A percentile compares a stretch with the other conserved stretches of the same genome.
These are phyloP conservation scores for Mycena maculata DNA, from an alignment of 768 basidiomycete species.

Conservation along the genomic window DNA sequence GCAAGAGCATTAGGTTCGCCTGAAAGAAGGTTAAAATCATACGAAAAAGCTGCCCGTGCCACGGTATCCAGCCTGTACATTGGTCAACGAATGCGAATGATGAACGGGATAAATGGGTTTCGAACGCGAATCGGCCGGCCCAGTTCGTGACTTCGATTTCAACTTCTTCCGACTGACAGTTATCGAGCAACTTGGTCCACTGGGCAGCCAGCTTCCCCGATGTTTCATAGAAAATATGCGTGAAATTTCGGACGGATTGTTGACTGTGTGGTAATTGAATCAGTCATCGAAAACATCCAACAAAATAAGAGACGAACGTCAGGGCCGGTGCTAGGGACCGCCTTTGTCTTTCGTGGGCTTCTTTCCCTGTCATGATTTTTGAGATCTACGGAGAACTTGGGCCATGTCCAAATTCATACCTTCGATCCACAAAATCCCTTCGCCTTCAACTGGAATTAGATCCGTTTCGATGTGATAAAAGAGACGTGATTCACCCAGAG, in stretches of 20 bases:
- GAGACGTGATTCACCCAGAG: constrained; percentile 48
- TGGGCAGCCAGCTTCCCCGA: constrained; percentile 62
- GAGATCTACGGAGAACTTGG: too few species aligned
- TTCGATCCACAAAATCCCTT: constrained; percentile 77
- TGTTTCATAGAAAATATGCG: constrained; percentile 65
- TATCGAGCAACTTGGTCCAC: constrained; percentile 61
- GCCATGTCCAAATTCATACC: constrained; percentile 46
- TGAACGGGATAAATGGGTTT: neutral
- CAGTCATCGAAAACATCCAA: constrained; percentile 2
- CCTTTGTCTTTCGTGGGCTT: constrained; percentile 67
- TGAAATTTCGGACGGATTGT: constrained; percentile 65
- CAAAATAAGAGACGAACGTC: constrained; percentile 50
- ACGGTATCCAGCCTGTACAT: constrained; percentile 65
- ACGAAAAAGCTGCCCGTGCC: constrained; percentile 70
- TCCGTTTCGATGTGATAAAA: too few species aligned
- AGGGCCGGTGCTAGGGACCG: constrained; percentile 66
- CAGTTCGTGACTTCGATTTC: constrained; percentile 68
- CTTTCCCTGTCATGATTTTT: constrained; percentile 55
- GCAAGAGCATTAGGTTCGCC: constrained; percentile 61
- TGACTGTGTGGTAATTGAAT: constrained; percentile 45
- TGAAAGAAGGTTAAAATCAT: constrained; percentile 69
- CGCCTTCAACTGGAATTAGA: constrained; percentile 39
- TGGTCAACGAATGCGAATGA: neutral
- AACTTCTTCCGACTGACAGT: constrained; percentile 49
- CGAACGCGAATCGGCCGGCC: constrained; percentile 72